phyloP scores from a whole-genome alignment of 2,329 filamentous ascomycete genomes.

The Thielaviopsis euricoi region DNA sequence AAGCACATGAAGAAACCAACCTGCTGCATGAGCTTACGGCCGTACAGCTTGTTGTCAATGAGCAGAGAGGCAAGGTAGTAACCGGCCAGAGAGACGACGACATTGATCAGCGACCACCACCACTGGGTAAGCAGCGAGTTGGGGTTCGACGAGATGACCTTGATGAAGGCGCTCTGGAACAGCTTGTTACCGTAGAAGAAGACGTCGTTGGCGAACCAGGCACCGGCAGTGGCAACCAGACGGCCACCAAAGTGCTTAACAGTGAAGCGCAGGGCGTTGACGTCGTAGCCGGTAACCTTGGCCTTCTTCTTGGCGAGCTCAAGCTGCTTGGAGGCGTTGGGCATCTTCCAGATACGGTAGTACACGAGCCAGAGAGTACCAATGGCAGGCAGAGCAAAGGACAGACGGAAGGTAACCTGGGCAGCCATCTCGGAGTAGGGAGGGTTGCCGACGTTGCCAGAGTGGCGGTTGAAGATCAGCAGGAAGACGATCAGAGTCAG shows the following conservation, averaged over 20 bases:
- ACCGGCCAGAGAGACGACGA: slow-evolving; percentile 66
- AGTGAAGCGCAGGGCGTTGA: slow-evolving; percentile 63
- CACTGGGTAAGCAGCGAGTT: slow-evolving; percentile 68
- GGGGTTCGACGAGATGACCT: slow-evolving; percentile 53
- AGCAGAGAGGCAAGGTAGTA: slow-evolving; percentile 83
- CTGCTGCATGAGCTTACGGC: slow-evolving; percentile 92
- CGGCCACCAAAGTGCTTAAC: slow-evolving; percentile 74
- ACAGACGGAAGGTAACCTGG: slow-evolving; percentile 84
- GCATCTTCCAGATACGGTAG: slow-evolving; percentile 93
- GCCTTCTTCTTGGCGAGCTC: slow-evolving; percentile 68
- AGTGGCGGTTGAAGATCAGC: slow-evolving; percentile 57
- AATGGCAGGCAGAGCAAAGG: slow-evolving; percentile 77
- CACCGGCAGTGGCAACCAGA: slow-evolving; percentile 67
- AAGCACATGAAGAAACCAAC: slow-evolving; percentile 87
- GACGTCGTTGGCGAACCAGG: slow-evolving; percentile 93
- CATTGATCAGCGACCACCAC: slow-evolving; percentile 87
- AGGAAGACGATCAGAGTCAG: slow-evolving; percentile 72
- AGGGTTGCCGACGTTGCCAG: slow-evolving; percentile 37
- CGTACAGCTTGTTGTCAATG: slow-evolving; percentile 93
- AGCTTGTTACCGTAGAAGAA: slow-evolving; percentile 99
- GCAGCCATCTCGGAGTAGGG: slow-evolving; percentile 64
- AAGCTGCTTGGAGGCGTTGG: slow-evolving; percentile 68
- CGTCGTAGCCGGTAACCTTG: slow-evolving; percentile 82
- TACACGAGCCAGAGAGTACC: slow-evolving; percentile 92
- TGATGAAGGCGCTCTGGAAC: slow-evolving; percentile 84